Base-by-base conservation (phyloP, 2,329 filamentous ascomycete genomes). In the Curvularia hawaiiensis region DNA sequence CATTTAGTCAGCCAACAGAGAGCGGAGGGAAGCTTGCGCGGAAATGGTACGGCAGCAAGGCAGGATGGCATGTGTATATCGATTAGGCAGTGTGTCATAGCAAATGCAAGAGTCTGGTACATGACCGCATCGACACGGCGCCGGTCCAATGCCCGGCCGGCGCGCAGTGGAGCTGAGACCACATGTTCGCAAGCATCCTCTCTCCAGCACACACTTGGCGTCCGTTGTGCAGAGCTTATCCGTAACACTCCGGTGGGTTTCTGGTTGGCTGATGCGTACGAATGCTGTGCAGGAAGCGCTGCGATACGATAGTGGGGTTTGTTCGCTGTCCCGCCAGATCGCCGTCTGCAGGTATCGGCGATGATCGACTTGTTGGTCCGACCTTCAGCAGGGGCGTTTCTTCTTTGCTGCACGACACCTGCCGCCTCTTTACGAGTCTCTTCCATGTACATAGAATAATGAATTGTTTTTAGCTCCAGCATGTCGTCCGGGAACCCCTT, bases 1-100 rank as follows among this genome's bases (percentile, higher is more conserved):
- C 86, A 3, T 88, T 89, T 74, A 88, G 85, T 64, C 85, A 88
- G 65, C 86, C 86, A n/a, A 89, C 87, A 0, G 83, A 84, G 63
- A 84, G 82, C 65, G 87, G 87, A 38, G 82, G 80, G 14, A 76
- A 75, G 41, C 75, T 90, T 61, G 85, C 86, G 9, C 78, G 82
- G 65, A 82, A 80, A 59, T 88, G 85, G 78, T 85, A 84, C 64
- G 84, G 82, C 22, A 75, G 74, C 46, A 76, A 80, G 47, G 79
- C 79, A 56, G 83, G 82, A 47, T 88, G 86, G 86, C 80, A 81
- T 74, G 84, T 88, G 48, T 88, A 88, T 72, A 77, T 81, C 55
- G 73, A 90, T 83, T 79, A 79, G 85, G 26, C 41, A 43, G 40
- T 43, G 14, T 54, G 18, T 12, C 41, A 48, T 55, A 12, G 28